Evolutionary conservation across 257 asterid genomes (phyloP).

Genomic region (Dorcoceras hygrometricum): DNA sequence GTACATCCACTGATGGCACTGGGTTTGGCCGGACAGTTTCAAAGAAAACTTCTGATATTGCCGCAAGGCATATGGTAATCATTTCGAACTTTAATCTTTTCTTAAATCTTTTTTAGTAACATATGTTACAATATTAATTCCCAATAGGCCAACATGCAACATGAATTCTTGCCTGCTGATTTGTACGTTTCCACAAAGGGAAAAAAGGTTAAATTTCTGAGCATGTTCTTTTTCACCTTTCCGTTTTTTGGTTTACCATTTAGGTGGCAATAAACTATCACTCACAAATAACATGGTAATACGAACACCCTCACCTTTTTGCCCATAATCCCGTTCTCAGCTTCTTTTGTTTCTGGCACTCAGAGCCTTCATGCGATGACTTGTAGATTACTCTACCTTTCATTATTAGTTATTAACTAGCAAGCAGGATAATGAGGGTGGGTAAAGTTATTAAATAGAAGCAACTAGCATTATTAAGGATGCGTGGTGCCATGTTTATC

Average conservation of each 20-base stretch:
- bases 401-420: not conserved
- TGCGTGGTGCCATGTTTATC: not conserved
- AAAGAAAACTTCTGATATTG: constrained; percentile 91
- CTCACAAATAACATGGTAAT: not conserved
- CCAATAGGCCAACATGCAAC: too few relatives aligned
- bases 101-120: constrained; percentile 5
- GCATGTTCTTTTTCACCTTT: constrained; percentile 4
- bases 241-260: not conserved
- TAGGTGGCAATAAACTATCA: not conserved
- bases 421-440: not conserved
- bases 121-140: not conserved
- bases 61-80: constrained; percentile 87
- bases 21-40: constrained; percentile 91
- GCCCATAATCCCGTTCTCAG: not conserved
- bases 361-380: not conserved
- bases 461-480: not conserved
- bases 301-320: not conserved
- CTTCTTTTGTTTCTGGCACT: not conserved
- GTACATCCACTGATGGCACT: constrained; percentile 62
- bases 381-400: not conserved
- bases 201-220: not conserved
- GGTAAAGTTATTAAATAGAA: not conserved
- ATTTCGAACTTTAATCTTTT: constrained; percentile 19
- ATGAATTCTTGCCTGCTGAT: constrained; percentile 3
- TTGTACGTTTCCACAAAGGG: not conserved